These are phyloP conservation scores for Eutrema salsugineum DNA, from an alignment of 441 rosid genomes.

Conservation along the genomic window DNA sequence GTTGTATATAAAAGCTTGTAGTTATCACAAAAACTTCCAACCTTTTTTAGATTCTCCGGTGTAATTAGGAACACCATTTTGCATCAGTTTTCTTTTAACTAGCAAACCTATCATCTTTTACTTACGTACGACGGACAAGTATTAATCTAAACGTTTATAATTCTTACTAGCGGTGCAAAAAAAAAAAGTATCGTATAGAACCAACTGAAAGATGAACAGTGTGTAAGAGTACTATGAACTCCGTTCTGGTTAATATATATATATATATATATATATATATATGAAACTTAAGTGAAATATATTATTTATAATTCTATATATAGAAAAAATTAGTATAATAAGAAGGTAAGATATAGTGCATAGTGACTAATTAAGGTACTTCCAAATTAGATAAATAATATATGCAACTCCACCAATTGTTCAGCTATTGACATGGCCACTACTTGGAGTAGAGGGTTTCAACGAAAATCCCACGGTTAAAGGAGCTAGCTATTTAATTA, in stretches of 20 bases:
- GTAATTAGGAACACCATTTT: not conserved
- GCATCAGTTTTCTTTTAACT: not conserved
- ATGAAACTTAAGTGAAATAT: not conserved
- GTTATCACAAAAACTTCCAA: not conserved
- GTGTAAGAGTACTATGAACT: not conserved
- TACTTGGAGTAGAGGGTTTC: not conserved
- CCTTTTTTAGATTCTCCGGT: not conserved
- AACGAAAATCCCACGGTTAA: not conserved
- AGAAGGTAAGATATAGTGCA: not conserved
- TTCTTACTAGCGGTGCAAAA: not conserved
- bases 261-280: too few species aligned
- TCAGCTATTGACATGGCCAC: slow-evolving; percentile 8
- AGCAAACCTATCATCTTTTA: not conserved
- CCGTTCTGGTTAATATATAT: not conserved
- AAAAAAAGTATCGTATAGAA: not conserved
- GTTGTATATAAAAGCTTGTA: not conserved
- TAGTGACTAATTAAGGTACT: not conserved
- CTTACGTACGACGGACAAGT: not conserved
- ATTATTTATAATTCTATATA: slow-evolving; percentile 8
- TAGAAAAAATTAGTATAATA: not conserved
- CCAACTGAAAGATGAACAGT: not conserved
- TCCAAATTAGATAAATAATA: not conserved
- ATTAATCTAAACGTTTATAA: not conserved
- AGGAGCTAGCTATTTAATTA: not conserved
- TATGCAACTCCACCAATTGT: slow-evolving; percentile 12